These are phyloP conservation scores for Rhizopogon vulgaris DNA, from an alignment of 768 basidiomycete genomes.

Conservation along the genomic window DNA sequence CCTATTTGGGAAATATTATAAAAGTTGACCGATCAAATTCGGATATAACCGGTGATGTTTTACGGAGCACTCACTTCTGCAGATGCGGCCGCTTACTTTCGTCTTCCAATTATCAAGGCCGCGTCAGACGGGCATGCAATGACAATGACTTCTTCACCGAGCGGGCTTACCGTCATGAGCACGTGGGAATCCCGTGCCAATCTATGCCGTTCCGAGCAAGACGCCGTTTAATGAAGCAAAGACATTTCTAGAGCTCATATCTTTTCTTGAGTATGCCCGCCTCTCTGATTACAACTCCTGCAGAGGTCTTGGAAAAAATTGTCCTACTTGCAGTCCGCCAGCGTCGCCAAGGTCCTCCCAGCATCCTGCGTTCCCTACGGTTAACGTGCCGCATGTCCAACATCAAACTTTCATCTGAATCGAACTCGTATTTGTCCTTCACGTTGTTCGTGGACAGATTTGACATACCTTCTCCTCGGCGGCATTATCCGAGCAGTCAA, in stretches of 20 bases:
- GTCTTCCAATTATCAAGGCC: neutral
- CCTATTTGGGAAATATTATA: conserved; percentile 14
- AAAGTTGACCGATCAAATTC: conserved; percentile 14
- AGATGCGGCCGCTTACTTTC: conserved; percentile 3
- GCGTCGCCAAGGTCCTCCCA: conserved; percentile 28
- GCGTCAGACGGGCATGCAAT: conserved; percentile 13
- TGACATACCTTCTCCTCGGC: conserved; percentile 36
- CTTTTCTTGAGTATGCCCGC: conserved; percentile 24
- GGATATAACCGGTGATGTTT: conserved; percentile 12
- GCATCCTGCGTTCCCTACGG: conserved; percentile 24
- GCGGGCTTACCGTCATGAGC: conserved; percentile 5
- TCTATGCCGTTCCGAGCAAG: conserved; percentile 24
- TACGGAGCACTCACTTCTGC: neutral
- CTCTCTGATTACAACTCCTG: conserved; percentile 26
- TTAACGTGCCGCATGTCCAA: conserved; percentile 29
- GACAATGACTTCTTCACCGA: neutral
- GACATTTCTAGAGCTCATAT: conserved; percentile 10
- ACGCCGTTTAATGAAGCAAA: conserved; percentile 22
- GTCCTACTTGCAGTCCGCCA: conserved; percentile 25
- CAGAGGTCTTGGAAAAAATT: conserved; percentile 30
- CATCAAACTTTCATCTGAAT: conserved; percentile 16
- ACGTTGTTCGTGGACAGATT: conserved; percentile 43
- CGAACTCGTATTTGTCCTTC: conserved; percentile 29
- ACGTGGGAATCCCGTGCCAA: conserved; percentile 23
- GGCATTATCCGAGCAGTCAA: conserved; percentile 27